A percentile compares a stretch with the other conserved stretches of the same genome.
Evolutionary conservation across 352 stramenopile genomes (phyloP).

Genomic region (Phytophthora chlamydospora): DNA sequence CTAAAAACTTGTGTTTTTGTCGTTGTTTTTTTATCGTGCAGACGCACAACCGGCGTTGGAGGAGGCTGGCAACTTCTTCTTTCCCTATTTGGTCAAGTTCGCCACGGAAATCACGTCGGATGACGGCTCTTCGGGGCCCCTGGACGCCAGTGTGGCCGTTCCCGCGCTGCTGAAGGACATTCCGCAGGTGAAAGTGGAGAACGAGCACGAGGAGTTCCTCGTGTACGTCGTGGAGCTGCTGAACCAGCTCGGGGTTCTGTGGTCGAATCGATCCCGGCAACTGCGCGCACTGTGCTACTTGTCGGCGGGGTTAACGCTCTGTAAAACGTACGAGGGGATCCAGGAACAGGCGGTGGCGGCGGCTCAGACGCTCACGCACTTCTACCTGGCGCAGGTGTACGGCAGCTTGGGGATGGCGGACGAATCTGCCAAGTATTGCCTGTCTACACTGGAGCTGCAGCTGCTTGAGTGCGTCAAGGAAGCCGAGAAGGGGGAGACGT

Average conservation of each 20-base stretch:
- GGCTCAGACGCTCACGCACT: conserved; percentile 57
- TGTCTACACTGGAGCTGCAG: conserved; percentile 71
- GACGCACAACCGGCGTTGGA: conserved; percentile 68
- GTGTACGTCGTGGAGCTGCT: conserved; percentile 46
- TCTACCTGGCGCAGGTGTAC: conserved; percentile 80
- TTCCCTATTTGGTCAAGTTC: conserved; percentile 46
- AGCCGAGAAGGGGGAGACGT: conserved; percentile 5
- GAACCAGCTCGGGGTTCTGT: conserved; percentile 73
- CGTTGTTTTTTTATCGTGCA: conserved; percentile 21
- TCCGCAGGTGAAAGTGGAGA: conserved; percentile 24
- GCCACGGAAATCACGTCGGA: conserved; percentile 19
- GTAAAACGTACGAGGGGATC: conserved; percentile 7
- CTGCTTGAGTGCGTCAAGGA: conserved; percentile 26
- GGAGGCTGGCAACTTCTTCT: conserved; percentile 42
- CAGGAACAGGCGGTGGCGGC: conserved; percentile 19
- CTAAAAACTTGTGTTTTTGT: background rate
- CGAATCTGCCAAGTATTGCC: conserved; percentile 63
- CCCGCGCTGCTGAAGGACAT: conserved; percentile 18
- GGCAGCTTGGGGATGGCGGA: conserved; percentile 51
- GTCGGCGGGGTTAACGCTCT: conserved; percentile 38
- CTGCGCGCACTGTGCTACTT: conserved; percentile 67
- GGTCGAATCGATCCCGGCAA: conserved; percentile 58
- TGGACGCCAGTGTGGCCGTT: conserved; percentile 3
- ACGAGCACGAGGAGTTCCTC: conserved; percentile 23
- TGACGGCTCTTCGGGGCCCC: conserved; percentile 17